These are phyloP conservation scores for Rutstroemia sp. DNA, from an alignment of 2,329 filamentous ascomycete species.

Conservation along the genomic window DNA sequence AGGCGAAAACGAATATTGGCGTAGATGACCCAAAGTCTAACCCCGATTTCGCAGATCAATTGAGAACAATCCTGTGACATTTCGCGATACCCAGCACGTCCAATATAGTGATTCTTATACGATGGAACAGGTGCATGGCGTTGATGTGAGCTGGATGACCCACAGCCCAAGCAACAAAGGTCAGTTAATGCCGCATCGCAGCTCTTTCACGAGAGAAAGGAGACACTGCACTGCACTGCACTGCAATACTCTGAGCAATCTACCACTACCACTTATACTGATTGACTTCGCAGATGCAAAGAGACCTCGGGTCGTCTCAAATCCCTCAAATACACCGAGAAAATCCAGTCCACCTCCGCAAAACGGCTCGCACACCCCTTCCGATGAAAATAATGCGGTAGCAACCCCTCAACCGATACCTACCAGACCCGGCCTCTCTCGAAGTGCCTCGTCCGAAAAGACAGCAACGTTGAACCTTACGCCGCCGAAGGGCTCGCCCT, in stretches of 20 bases:
- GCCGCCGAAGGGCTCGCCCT: constrained; percentile 19
- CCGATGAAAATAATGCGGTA: background rate
- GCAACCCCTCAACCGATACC: background rate
- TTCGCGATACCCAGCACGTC: background rate
- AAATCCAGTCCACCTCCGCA: background rate
- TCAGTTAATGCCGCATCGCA: constrained; percentile 13
- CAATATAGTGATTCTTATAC: constrained; percentile 1
- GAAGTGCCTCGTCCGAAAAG: constrained; percentile 23
- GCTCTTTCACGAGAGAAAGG: constrained; percentile 1
- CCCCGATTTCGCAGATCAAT: background rate
- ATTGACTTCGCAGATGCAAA: background rate
- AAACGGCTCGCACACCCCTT: background rate
- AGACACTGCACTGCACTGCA: constrained; percentile 1
- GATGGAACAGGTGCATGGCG: constrained; percentile 30
- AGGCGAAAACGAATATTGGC: constrained; percentile 1
- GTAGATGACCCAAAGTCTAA: background rate
- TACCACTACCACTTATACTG: background rate
- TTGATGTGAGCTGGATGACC: constrained; percentile 31
- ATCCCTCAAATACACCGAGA: background rate
- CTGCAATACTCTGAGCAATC: constrained; percentile 6
- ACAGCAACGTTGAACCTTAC: constrained; percentile 19
- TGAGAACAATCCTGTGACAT: background rate
- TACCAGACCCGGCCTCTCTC: constrained; percentile 20
- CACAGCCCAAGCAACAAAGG: constrained; percentile 25
- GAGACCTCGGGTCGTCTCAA: constrained; percentile 2